Percentiles rank a stretch among this genome's conserved stretches.
Conservation (phyloP, 257 asterid genomes). For the Linderniella brevidens region DNA sequence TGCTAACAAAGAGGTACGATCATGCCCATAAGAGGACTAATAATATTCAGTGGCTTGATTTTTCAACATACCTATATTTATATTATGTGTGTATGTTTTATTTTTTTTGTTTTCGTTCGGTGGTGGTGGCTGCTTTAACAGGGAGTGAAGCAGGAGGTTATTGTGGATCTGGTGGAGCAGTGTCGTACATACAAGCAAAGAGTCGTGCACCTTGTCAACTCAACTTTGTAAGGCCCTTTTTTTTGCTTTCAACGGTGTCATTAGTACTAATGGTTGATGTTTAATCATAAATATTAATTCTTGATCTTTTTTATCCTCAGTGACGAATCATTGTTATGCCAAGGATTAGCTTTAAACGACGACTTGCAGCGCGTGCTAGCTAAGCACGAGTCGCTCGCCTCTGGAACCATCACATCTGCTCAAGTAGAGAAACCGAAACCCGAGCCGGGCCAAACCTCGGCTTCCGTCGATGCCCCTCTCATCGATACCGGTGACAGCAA, state of each 20-base stretch:
- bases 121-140: too few relatives aligned
- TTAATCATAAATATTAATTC: background rate
- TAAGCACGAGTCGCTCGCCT: conserved; percentile 73
- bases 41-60: too few relatives aligned
- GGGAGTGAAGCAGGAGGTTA: conserved; percentile 4
- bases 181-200: conserved; percentile 6
- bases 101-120: background rate
- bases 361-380: conserved; percentile 88
- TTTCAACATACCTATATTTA: too few relatives aligned
- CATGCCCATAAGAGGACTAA: too few relatives aligned
- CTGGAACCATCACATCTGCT: conserved; percentile 24
- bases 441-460: conserved; percentile 40
- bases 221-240: conserved; percentile 1
- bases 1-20: conserved; percentile 10
- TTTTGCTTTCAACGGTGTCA: background rate
- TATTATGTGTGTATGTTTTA: background rate
- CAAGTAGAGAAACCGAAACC: conserved; percentile 16
- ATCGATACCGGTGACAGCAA: conserved; percentile 64
- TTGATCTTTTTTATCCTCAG: conserved; percentile 18
- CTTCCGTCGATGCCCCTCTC: conserved; percentile 55
- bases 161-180: conserved; percentile 2
- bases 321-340: conserved; percentile 83
- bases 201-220: conserved; percentile 7
- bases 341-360: conserved; percentile 86
- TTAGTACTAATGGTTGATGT: too few relatives aligned